These are phyloP conservation scores for Hirsutella rhossiliensis DNA, from an alignment of 2,329 filamentous ascomycete genomes.

Conservation along the genomic window DNA sequence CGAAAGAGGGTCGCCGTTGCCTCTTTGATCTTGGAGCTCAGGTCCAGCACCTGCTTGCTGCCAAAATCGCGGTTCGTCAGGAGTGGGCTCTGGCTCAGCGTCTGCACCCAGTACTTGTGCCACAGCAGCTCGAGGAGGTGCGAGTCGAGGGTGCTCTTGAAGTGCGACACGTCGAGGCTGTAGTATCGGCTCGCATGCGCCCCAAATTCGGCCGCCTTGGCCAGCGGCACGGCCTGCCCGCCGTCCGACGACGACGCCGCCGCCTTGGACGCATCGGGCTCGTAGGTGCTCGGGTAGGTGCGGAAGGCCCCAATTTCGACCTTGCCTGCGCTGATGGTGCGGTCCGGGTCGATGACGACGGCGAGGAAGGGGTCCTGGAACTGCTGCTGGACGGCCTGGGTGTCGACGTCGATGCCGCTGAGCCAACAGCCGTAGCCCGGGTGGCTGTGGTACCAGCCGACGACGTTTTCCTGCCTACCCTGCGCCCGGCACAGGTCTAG, in stretches of 20 bases:
- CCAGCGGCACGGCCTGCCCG: slow-evolving; percentile 72
- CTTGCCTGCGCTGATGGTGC: slow-evolving; percentile 87
- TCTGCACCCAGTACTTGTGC: slow-evolving; percentile 99
- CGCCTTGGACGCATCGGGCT: slow-evolving; percentile 22
- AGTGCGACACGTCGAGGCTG: slow-evolving; percentile 80
- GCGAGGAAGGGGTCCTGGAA: slow-evolving; percentile 88
- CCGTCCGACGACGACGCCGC: slow-evolving; percentile 31
- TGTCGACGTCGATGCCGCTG: slow-evolving; percentile 87
- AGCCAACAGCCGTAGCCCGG: slow-evolving; percentile 98
- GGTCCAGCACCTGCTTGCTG: slow-evolving; percentile 82
- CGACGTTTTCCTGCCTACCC: slow-evolving; percentile 75
- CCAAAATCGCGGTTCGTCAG: slow-evolving; percentile 88
- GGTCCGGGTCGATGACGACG: slow-evolving; percentile 91
- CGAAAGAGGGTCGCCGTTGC: slow-evolving; percentile 29
- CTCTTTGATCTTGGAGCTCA: slow-evolving; percentile 70
- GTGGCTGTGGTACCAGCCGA: slow-evolving; percentile 98
- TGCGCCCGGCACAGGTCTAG: slow-evolving; percentile 63
- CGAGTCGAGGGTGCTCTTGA: slow-evolving; percentile 83
- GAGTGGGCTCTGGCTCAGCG: slow-evolving; percentile 79
- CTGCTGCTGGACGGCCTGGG: slow-evolving; percentile 73
- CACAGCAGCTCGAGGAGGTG: slow-evolving; percentile 80
- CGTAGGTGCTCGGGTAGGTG: slow-evolving; percentile 71
- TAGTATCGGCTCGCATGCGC: slow-evolving; percentile 89
- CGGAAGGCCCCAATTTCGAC: slow-evolving; percentile 96
- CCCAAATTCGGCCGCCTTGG: slow-evolving; percentile 91